Conservation (phyloP, 2,329 filamentous ascomycete genomes). For the Fusarium fujikuroi region DNA sequence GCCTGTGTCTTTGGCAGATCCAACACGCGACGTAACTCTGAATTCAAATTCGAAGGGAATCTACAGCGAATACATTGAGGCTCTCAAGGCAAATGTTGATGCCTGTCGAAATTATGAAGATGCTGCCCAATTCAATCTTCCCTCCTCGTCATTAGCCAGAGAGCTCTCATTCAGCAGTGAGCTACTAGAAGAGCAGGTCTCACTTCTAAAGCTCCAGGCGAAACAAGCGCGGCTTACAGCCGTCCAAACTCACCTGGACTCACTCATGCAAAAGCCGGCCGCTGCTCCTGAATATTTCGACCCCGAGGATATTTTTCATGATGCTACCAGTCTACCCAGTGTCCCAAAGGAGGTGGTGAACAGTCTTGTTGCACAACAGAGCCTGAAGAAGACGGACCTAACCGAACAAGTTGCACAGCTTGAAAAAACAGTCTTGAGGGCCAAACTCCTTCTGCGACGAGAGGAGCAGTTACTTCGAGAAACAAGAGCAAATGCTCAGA, state of each 20-base stretch:
- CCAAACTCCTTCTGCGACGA: slow-evolving; percentile 65
- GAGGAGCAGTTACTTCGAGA: slow-evolving; percentile 67
- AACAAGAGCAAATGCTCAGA: slow-evolving; percentile 53
- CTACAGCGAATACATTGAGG: slow-evolving; percentile 66
- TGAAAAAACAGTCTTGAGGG: slow-evolving; percentile 67
- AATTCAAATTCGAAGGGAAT: slow-evolving; percentile 57
- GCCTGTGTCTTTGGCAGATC: slow-evolving; percentile 61
- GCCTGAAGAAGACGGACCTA: slow-evolving; percentile 54
- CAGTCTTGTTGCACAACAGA: slow-evolving; percentile 58
- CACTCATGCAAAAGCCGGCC: slow-evolving; percentile 63
- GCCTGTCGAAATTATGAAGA: slow-evolving; percentile 61
- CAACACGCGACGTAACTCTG: slow-evolving; percentile 49
- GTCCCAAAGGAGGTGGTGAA: slow-evolving; percentile 65
- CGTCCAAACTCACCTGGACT: slow-evolving; percentile 62
- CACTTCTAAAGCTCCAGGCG: slow-evolving; percentile 61
- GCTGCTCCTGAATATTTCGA: slow-evolving; percentile 62
- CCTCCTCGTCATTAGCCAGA: slow-evolving; percentile 33
- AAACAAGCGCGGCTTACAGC: slow-evolving; percentile 62
- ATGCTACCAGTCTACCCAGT: slow-evolving; percentile 57
- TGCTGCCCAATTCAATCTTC: slow-evolving; percentile 44
- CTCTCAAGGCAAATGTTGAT: slow-evolving; percentile 62
- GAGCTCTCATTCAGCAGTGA: slow-evolving; percentile 28
- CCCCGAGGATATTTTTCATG: slow-evolving; percentile 59
- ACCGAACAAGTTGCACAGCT: slow-evolving; percentile 61
- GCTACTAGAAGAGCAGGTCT: slow-evolving; percentile 61